phyloP scores from a whole-genome alignment of 805 yeast genomes.

The Starmerella powellii region DNA sequence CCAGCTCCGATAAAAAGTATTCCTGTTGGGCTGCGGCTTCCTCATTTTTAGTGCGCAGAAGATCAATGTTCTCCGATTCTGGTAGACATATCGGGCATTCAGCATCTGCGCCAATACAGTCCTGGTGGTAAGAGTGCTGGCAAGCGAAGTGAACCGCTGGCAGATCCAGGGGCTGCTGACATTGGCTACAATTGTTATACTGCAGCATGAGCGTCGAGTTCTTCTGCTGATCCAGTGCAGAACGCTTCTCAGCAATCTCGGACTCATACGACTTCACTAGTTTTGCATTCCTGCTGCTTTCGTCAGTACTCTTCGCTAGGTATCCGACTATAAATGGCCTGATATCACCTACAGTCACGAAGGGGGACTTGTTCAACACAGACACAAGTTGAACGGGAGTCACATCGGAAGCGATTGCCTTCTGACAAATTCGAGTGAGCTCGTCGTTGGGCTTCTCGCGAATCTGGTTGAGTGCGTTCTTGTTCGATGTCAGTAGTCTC shows the following conservation, averaged over 20 bases:
- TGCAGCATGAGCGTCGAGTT: constrained; percentile 44
- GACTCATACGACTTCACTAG: constrained; percentile 53
- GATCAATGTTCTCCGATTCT: constrained; percentile 55
- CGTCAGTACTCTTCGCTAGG: constrained; percentile 47
- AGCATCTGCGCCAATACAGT: constrained; percentile 41
- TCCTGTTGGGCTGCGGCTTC: constrained; percentile 52
- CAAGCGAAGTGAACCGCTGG: constrained; percentile 81
- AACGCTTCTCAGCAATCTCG: constrained; percentile 49
- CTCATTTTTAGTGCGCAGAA: constrained; percentile 47
- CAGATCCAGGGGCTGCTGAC: constrained; percentile 52
- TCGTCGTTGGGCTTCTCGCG: background rate
- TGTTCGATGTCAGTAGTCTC: constrained; percentile 3
- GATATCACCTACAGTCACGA: constrained; percentile 59
- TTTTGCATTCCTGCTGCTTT: constrained; percentile 54
- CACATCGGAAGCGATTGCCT: constrained; percentile 30
- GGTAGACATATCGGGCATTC: constrained; percentile 67
- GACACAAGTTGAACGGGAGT: constrained; percentile 71
- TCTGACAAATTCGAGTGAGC: background rate
- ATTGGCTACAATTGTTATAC: constrained; percentile 51
- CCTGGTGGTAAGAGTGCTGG: constrained; percentile 72
- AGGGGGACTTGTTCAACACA: constrained; percentile 47
- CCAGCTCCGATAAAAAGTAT: constrained; percentile 46
- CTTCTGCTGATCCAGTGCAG: constrained; percentile 41
- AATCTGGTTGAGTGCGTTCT: constrained; percentile 5
- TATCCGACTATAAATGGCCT: constrained; percentile 54